Conservation (phyloP, 805 yeast species). For the Starmera dryadoides region DNA sequence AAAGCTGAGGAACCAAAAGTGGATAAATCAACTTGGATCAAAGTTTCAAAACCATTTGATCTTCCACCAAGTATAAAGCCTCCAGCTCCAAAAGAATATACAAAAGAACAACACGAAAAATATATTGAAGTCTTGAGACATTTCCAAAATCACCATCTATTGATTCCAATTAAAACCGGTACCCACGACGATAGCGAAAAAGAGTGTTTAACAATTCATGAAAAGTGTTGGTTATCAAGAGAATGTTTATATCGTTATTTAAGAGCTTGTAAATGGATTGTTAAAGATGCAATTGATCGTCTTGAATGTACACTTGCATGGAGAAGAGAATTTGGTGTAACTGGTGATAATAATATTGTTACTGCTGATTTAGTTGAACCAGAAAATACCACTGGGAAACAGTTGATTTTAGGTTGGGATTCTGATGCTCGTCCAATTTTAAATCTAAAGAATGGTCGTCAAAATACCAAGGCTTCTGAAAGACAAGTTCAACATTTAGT, state of each 20-base stretch:
- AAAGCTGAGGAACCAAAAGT: not conserved
- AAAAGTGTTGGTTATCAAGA: constrained; percentile 81
- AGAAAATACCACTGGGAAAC: constrained; percentile 85
- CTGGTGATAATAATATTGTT: constrained; percentile 37
- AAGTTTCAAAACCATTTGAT: constrained; percentile 42
- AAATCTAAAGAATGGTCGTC: constrained; percentile 84
- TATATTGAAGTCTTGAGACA: constrained; percentile 51
- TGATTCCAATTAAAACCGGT: constrained; percentile 42
- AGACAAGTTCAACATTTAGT: constrained; percentile 92
- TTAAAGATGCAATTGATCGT: constrained; percentile 59
- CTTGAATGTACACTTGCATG: constrained; percentile 69
- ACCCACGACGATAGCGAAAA: constrained; percentile 24
- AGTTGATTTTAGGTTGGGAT: constrained; percentile 81
- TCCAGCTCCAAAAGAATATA: constrained; percentile 38
- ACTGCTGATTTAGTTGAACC: constrained; percentile 42
- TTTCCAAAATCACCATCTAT: constrained; percentile 47
- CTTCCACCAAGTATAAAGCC: constrained; percentile 45
- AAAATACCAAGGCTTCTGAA: constrained; percentile 78
- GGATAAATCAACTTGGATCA: constrained; percentile 3
- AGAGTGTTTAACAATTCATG: constrained; percentile 33
- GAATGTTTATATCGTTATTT: constrained; percentile 82
- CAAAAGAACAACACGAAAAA: constrained; percentile 45
- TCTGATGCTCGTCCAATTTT: constrained; percentile 80
- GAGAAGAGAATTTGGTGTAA: constrained; percentile 82
- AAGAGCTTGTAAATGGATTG: constrained; percentile 84